Percentiles rank a stretch among this genome's conserved stretches.
These are phyloP conservation scores for Cymbopogon citratus DNA, from an alignment of 176 grass and related monocot species.

Conservation along the genomic window DNA sequence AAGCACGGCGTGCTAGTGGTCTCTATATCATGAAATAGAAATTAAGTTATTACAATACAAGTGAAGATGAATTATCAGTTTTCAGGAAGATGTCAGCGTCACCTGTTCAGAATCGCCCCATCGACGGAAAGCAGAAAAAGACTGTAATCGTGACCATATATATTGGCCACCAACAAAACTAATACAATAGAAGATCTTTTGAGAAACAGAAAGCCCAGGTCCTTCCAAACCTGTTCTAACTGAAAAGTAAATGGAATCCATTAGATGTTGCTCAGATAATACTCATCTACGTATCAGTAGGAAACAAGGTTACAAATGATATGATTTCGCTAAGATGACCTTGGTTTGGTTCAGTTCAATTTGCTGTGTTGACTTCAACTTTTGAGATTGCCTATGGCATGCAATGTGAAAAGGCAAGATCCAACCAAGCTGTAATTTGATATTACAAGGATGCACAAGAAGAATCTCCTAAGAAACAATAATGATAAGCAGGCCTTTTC, in stretches of 20 bases:
- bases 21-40: conserved; percentile 45
- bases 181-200: conserved; percentile 85
- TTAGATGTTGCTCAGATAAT: conserved; percentile 19
- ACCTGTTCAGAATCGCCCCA: conserved; percentile 98
- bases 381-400: neutral
- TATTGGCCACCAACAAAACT: conserved; percentile 83
- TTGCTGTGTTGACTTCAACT: neutral
- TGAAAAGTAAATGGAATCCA: conserved; percentile 29
- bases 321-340: neutral
- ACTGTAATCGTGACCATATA: conserved; percentile 72
- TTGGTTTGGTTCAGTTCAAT: neutral
- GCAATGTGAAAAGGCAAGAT: neutral
- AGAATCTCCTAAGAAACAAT: too few species aligned
- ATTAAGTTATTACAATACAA: neutral
- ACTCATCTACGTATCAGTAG: neutral
- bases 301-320: neutral
- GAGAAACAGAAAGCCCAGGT: conserved; percentile 78
- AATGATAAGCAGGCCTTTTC: too few species aligned
- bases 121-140: conserved; percentile 85
- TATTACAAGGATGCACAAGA: too few species aligned
- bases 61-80: neutral
- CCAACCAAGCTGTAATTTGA: neutral
- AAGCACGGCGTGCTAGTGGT: conserved; percentile 58
- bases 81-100: conserved; percentile 4
- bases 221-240: conserved; percentile 95